These are phyloP conservation scores for Fusarium sp. DNA, from an alignment of 2,329 filamentous ascomycete genomes.

Conservation along the genomic window DNA sequence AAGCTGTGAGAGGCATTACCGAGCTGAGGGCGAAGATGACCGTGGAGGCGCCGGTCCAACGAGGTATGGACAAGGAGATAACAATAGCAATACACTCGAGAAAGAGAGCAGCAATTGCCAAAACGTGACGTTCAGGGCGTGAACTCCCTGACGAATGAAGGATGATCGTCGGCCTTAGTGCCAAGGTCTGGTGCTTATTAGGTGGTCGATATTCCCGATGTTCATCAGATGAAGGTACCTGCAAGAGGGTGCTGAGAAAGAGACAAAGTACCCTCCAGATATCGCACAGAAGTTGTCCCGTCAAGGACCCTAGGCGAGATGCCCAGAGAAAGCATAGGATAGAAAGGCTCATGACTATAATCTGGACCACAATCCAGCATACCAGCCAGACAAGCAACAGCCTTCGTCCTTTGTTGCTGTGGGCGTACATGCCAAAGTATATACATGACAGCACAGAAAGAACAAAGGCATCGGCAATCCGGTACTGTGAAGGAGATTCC, in stretches of 20 bases:
- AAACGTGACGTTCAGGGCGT: not conserved
- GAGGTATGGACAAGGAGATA: not conserved
- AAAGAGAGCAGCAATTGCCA: not conserved
- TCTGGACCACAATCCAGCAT: not conserved
- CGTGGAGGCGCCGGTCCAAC: not conserved
- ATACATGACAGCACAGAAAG: not conserved
- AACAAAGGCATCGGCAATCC: not conserved
- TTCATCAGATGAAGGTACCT: not conserved
- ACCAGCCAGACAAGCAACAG: not conserved
- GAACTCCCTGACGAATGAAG: not conserved
- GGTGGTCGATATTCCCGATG: not conserved
- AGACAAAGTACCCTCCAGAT: not conserved
- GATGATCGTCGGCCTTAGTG: not conserved
- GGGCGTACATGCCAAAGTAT: not conserved
- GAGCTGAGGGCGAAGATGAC: not conserved
- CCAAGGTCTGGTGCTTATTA: not conserved
- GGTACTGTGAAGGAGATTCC: not conserved
- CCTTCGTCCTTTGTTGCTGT: not conserved
- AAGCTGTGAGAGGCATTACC: not conserved
- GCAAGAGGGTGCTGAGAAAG: not conserved
- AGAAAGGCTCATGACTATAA: not conserved
- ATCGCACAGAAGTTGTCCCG: not conserved
- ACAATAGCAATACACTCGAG: not conserved
- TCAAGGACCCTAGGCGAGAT: not conserved
- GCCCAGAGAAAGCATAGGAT: not conserved